A percentile compares a stretch with the other conserved stretches of the same genome.
Conservation (phyloP, 768 basidiomycete species). For the Boletus fagicola region DNA sequence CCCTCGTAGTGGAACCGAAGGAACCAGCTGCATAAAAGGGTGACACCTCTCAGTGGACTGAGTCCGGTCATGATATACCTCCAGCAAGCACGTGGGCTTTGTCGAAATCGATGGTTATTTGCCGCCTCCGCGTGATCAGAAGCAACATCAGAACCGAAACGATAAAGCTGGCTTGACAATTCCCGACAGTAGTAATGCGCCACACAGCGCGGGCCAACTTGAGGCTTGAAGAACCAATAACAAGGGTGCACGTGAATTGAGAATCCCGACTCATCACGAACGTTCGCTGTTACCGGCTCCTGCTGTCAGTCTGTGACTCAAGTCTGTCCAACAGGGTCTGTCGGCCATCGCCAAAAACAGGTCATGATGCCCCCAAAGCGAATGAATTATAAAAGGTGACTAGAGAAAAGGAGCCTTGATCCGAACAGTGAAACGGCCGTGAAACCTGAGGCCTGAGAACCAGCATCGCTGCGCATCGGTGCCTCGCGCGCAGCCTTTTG, state of each 20-base stretch:
- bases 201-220: not conserved
- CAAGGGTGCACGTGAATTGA: not conserved
- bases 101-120: not conserved
- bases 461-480: not conserved
- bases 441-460: not conserved
- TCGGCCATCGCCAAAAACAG: not conserved
- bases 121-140: not conserved
- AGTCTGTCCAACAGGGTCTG: not conserved
- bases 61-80: conserved; percentile 9
- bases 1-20: too few species aligned
- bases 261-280: not conserved
- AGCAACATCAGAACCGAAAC: not conserved
- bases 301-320: not conserved
- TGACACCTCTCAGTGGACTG: not conserved
- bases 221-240: too few species aligned
- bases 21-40: not conserved
- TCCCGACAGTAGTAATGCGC: not conserved
- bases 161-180: not conserved
- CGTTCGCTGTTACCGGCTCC: not conserved
- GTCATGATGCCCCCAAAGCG: not conserved
- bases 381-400: too few species aligned
- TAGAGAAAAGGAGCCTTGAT: not conserved
- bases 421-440: not conserved
- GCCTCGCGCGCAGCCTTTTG: not conserved
- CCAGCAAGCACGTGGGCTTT: conserved; percentile 8